Conservation (phyloP, 306 rosid species). For the Quercus alba region DNA sequence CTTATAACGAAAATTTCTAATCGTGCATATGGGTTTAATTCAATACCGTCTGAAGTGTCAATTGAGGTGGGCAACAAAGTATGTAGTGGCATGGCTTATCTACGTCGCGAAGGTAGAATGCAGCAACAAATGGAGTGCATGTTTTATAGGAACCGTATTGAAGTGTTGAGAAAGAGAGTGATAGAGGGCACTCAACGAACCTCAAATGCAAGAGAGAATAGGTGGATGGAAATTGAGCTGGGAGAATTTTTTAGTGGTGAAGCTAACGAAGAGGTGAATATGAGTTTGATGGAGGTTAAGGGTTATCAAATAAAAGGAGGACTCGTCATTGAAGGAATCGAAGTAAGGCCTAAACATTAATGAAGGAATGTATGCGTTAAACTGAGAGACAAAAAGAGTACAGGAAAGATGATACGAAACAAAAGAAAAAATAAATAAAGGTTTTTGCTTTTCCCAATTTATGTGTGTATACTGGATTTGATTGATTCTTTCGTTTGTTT, state of each 20-base stretch:
- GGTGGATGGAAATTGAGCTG: constrained; percentile 69
- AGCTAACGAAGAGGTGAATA: constrained; percentile 36
- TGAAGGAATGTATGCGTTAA: background rate
- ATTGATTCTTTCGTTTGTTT: too few relatives aligned
- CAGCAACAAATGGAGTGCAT: constrained; percentile 29
- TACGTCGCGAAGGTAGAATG: constrained; percentile 16
- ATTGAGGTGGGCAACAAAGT: constrained; percentile 27
- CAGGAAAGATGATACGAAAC: too few relatives aligned
- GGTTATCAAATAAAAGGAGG: constrained; percentile 62
- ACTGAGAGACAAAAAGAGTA: background rate
- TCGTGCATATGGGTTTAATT: constrained; percentile 49
- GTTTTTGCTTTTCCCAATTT: too few relatives aligned
- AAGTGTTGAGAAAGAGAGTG: constrained; percentile 6
- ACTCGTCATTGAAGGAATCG: constrained; percentile 53
- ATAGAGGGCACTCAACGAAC: background rate
- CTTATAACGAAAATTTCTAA: constrained; percentile 39
- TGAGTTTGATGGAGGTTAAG: constrained; percentile 41
- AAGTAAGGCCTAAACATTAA: constrained; percentile 43
- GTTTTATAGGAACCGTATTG: constrained; percentile 33
- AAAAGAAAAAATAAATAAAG: too few relatives aligned
- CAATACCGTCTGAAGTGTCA: constrained; percentile 24
- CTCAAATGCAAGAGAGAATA: constrained; percentile 35
- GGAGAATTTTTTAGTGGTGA: constrained; percentile 49
- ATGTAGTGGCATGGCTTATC: constrained; percentile 23
- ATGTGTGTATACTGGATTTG: too few relatives aligned